Evolutionary conservation across 306 rosid species (phyloP).

Genomic region (Comarum palustre): DNA sequence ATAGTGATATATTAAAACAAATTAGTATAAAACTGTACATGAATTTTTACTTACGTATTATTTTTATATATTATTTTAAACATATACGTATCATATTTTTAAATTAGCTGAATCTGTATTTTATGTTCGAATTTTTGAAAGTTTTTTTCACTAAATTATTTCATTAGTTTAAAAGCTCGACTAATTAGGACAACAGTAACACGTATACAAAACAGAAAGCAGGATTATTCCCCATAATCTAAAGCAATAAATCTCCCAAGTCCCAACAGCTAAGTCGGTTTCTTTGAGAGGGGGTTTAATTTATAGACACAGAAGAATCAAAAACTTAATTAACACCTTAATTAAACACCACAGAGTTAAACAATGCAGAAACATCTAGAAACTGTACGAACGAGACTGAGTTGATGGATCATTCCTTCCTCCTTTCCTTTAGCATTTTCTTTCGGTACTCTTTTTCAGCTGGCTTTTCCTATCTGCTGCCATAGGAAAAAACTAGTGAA

Average conservation of each 20-base stretch:
- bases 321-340: constrained; percentile 27
- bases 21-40: too few species aligned
- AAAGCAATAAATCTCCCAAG: constrained; percentile 64
- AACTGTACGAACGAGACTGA: constrained; percentile 32
- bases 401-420: constrained; percentile 46
- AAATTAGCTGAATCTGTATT: too few species aligned
- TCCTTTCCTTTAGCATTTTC: constrained; percentile 31
- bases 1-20: too few species aligned
- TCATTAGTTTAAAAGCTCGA: constrained; percentile 29
- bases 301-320: constrained; percentile 40
- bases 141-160: too few species aligned
- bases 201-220: constrained; percentile 28
- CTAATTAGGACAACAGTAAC: constrained; percentile 24
- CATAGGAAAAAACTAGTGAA: constrained; percentile 15
- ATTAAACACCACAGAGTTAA: constrained; percentile 16
- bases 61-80: too few species aligned
- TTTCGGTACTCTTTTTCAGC: constrained; percentile 36
- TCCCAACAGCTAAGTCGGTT: constrained; percentile 56
- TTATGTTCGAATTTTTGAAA: too few species aligned
- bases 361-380: constrained; percentile 30
- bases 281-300: constrained; percentile 40
- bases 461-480: constrained; percentile 40
- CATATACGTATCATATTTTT: too few species aligned
- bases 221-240: constrained; percentile 42
- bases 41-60: too few species aligned